A percentile compares a stretch with the other conserved stretches of the same genome.
Conservation (phyloP, 768 basidiomycete genomes). For the Hygrophorus pudorinus region DNA sequence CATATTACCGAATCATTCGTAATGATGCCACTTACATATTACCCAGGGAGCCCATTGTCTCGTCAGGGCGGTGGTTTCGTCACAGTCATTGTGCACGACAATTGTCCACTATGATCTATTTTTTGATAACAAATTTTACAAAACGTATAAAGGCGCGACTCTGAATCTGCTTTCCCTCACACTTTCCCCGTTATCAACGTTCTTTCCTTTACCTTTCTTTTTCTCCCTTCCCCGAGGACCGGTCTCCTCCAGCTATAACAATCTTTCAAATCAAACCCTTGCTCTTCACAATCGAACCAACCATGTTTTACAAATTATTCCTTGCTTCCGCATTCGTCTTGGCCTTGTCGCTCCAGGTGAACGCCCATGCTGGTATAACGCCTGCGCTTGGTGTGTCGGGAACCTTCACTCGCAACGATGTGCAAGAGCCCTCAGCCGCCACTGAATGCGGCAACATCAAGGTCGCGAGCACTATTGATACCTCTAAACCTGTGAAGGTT, state of each 20-base stretch:
- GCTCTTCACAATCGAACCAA: too few species aligned
- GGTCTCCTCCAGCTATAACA: not conserved
- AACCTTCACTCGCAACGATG: slow-evolving; percentile 21
- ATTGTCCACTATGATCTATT: too few species aligned
- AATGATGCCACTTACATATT: too few species aligned
- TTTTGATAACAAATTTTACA: too few species aligned
- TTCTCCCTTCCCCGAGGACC: not conserved
- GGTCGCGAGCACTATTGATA: slow-evolving; percentile 29
- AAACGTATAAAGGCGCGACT: too few species aligned
- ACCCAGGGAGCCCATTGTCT: too few species aligned
- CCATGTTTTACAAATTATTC: slow-evolving; percentile 22
- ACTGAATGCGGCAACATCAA: slow-evolving; percentile 34
- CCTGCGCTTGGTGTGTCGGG: slow-evolving; percentile 32
- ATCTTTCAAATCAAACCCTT: not conserved
- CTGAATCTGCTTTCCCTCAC: too few species aligned
- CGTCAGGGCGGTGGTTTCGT: too few species aligned
- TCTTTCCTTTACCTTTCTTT: too few species aligned
- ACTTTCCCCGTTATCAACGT: too few species aligned
- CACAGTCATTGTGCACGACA: too few species aligned
- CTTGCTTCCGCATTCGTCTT: slow-evolving; percentile 22
- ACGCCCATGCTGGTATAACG: slow-evolving; percentile 31
- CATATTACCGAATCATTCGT: too few species aligned
- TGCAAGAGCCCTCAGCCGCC: slow-evolving; percentile 21
- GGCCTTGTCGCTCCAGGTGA: slow-evolving; percentile 24
- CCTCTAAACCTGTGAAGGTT: slow-evolving; percentile 26